Conservation (phyloP, 169 alveolate species). For the Eimeria necatrix region DNA sequence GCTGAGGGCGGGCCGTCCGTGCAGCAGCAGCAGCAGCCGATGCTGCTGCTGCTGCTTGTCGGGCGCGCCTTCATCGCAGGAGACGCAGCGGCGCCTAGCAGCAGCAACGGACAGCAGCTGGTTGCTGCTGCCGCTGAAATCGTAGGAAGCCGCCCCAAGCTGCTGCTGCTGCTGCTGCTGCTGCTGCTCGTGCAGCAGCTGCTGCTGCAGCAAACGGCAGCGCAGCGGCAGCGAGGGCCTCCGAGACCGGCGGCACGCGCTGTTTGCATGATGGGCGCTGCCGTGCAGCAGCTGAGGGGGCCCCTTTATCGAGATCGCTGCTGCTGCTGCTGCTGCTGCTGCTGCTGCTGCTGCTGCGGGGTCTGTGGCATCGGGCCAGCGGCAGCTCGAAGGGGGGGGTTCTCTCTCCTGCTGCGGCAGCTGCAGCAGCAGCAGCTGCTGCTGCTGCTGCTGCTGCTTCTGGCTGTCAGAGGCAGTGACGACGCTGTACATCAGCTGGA, state of each 20-base stretch:
- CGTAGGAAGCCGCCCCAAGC: background rate
- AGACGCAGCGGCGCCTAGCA: background rate
- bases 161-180: background rate
- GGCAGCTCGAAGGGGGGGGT: background rate
- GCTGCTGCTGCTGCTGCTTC: background rate
- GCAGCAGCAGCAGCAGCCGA: background rate
- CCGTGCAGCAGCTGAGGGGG: background rate
- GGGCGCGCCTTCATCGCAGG: background rate
- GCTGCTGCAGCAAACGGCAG: background rate
- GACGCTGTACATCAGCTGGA: background rate
- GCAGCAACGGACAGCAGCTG: background rate
- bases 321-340: background rate
- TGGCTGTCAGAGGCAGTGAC: background rate
- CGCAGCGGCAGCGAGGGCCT: background rate
- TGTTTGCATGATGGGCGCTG: background rate
- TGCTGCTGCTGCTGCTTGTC: slow-evolving; percentile 10
- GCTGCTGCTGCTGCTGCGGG: background rate
- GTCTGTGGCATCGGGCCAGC: background rate
- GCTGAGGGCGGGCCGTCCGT: background rate
- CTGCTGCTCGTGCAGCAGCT: background rate
- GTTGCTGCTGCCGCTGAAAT: background rate
- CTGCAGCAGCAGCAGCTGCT: background rate
- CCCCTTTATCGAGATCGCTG: background rate
- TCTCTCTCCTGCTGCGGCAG: background rate
- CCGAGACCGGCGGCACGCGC: background rate